These are phyloP conservation scores for Fusarium globosum DNA, from an alignment of 2,329 filamentous ascomycete species.

Conservation along the genomic window DNA sequence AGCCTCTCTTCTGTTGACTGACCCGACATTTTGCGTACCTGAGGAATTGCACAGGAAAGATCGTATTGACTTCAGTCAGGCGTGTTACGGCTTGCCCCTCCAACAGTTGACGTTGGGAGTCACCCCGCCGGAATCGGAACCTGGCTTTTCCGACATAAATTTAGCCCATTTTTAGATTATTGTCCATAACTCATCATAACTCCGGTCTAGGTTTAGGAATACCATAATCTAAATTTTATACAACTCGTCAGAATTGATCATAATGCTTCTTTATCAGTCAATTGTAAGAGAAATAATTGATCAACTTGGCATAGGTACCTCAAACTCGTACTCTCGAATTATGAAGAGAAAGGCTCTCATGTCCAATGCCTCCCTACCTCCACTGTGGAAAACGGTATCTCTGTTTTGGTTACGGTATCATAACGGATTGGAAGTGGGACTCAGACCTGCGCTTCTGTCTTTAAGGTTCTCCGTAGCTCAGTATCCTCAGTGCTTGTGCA, in stretches of 20 bases:
- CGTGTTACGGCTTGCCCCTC: slow-evolving; percentile 7
- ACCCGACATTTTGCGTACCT: slow-evolving; percentile 13
- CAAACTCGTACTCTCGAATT: neutral
- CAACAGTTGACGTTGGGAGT: slow-evolving; percentile 8
- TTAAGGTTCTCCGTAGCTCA: neutral
- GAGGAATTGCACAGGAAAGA: neutral
- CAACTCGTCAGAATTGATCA: neutral
- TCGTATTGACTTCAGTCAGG: neutral
- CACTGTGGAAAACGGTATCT: neutral
- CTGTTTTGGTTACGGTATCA: neutral
- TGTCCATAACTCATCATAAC: neutral
- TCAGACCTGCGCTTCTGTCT: neutral
- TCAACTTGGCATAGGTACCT: neutral
- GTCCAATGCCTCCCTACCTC: neutral
- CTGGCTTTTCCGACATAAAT: slow-evolving; percentile 5
- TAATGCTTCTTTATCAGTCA: neutral
- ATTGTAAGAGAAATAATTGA: neutral
- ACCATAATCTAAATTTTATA: neutral
- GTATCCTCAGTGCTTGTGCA: neutral
- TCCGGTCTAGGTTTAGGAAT: neutral
- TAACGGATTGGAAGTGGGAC: neutral
- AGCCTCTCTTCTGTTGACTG: slow-evolving; percentile 65
- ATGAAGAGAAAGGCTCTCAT: neutral
- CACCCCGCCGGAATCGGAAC: slow-evolving; percentile 10
- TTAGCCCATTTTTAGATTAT: neutral